These are phyloP conservation scores for Coprinopsis cinerea DNA, from an alignment of 768 basidiomycete species.

Conservation along the genomic window DNA sequence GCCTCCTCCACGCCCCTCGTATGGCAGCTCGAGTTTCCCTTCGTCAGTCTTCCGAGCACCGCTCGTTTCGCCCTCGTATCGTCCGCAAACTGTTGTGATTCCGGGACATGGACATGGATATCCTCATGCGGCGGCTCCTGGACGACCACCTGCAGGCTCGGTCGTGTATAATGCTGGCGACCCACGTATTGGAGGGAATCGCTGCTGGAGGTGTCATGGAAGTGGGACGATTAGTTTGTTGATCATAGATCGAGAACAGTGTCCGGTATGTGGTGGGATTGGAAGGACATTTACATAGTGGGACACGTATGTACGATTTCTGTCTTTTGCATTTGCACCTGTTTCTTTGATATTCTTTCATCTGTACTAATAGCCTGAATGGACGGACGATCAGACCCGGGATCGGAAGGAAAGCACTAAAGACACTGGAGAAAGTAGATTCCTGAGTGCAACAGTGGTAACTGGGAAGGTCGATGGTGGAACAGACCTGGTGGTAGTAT, in stretches of 20 bases:
- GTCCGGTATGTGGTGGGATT: slow-evolving; percentile 55
- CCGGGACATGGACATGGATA: not conserved
- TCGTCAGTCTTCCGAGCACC: slow-evolving; percentile 10
- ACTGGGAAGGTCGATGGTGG: too few relatives aligned
- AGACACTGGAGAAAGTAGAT: too few relatives aligned
- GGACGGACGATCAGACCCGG: too few relatives aligned
- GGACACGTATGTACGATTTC: too few relatives aligned
- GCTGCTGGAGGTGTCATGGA: slow-evolving; percentile 65
- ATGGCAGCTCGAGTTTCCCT: slow-evolving; percentile 14
- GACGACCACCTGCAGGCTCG: slow-evolving; percentile 31
- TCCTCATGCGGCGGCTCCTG: not conserved
- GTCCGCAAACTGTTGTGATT: slow-evolving; percentile 6
- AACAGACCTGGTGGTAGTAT: too few relatives aligned
- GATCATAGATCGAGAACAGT: slow-evolving; percentile 47
- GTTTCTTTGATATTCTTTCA: too few relatives aligned
- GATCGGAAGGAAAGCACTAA: too few relatives aligned
- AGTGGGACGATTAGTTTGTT: slow-evolving; percentile 45
- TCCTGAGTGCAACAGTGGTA: too few relatives aligned
- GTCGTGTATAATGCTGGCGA: slow-evolving; percentile 59
- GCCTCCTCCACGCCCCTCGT: slow-evolving; percentile 1
- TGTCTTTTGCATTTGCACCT: too few relatives aligned
- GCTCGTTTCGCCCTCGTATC: slow-evolving; percentile 4
- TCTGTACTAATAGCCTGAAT: too few relatives aligned
- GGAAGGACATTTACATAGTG: slow-evolving; percentile 53
- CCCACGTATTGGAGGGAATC: slow-evolving; percentile 57